These are phyloP conservation scores for Nitzschia palea DNA, from an alignment of 108 stramenopile genomes.

Conservation along the genomic window DNA sequence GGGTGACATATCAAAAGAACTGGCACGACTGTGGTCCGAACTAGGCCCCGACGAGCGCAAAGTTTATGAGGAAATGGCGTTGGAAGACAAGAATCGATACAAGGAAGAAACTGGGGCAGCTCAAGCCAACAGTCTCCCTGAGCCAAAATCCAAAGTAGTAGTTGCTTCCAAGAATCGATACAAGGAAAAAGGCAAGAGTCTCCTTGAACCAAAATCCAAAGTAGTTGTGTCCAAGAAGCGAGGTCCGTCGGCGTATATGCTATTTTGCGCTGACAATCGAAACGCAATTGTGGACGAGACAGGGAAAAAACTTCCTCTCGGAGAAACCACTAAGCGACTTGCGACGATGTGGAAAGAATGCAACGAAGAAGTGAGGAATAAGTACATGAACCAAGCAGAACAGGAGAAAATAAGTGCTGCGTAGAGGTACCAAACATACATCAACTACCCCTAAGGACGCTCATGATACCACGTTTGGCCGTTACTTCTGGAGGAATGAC, in stretches of 20 bases:
- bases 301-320: conserved; percentile 38
- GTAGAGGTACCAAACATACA: too few species aligned
- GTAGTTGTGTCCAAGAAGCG: conserved; percentile 18
- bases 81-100: conserved; percentile 37
- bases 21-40: conserved; percentile 48
- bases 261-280: conserved; percentile 45
- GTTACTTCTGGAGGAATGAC: too few species aligned
- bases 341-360: conserved; percentile 49
- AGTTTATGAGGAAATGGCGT: conserved; percentile 31
- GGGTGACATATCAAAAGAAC: conserved; percentile 58
- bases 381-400: conserved; percentile 12
- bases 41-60: conserved; percentile 18
- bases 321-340: conserved; percentile 47
- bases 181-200: conserved; percentile 4
- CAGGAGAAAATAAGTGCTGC: conserved; percentile 17
- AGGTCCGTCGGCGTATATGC: conserved; percentile 46
- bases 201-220: background rate
- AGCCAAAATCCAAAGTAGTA: background rate
- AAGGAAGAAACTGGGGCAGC: background rate
- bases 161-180: conserved; percentile 19
- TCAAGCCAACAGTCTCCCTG: conserved; percentile 4
- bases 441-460: too few species aligned
- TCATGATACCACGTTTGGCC: too few species aligned
- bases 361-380: conserved; percentile 18
- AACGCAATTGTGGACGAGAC: conserved; percentile 34